Conservation (phyloP, 106 monocot species). For the Platanthera zijinensis region DNA sequence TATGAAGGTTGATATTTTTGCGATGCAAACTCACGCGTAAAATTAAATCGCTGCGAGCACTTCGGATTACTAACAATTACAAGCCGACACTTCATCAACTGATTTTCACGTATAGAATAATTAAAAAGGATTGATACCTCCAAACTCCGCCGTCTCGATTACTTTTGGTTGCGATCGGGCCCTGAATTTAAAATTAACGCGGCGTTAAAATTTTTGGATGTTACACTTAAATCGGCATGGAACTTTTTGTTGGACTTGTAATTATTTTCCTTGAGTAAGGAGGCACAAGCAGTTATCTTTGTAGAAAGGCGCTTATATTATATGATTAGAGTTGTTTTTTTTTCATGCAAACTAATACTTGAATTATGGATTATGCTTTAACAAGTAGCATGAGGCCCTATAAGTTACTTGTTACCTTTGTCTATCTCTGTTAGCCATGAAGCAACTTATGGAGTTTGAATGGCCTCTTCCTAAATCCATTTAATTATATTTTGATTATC, state of each 20-base stretch:
- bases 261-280: neutral
- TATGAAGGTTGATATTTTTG: too few species aligned
- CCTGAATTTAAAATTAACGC: too few species aligned
- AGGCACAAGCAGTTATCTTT: neutral
- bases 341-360: neutral
- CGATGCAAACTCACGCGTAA: too few species aligned
- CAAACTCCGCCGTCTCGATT: too few species aligned
- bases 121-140: too few species aligned
- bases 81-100: too few species aligned
- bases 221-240: neutral
- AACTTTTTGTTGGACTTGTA: neutral
- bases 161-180: too few species aligned
- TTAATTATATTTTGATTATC: slow-evolving; percentile 4
- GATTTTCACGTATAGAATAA: too few species aligned
- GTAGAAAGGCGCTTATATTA: neutral
- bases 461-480: neutral
- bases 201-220: too few species aligned
- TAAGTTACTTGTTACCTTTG: neutral
- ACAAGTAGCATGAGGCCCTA: neutral
- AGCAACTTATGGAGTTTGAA: neutral
- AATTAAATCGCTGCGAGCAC: too few species aligned
- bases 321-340: neutral
- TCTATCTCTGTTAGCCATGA: neutral
- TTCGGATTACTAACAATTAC: too few species aligned
- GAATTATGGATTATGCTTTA: neutral